Evolutionary conservation across 345 rosid species (phyloP).

Genomic region (Pseudoturritis turrita): DNA sequence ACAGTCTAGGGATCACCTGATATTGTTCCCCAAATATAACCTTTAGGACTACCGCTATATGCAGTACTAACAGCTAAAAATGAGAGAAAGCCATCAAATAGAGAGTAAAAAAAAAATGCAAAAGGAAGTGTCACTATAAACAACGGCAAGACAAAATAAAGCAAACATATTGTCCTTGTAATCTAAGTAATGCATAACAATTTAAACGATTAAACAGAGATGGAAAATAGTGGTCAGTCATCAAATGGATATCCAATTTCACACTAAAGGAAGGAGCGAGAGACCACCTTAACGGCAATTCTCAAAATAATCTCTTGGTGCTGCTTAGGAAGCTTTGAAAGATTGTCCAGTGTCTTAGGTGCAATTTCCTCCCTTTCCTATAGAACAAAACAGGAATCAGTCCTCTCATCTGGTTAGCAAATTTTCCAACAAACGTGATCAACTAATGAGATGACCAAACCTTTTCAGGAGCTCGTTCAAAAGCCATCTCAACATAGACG

Average conservation of each 20-base stretch:
- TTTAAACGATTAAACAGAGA: background rate
- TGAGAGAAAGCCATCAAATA: background rate
- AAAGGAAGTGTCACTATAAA: background rate
- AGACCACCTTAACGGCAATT: constrained; percentile 57
- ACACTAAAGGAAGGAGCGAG: constrained; percentile 7
- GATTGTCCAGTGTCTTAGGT: constrained; percentile 53
- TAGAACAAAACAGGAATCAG: constrained; percentile 1
- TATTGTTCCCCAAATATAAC: constrained; percentile 1
- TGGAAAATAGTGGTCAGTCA: background rate
- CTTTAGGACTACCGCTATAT: background rate
- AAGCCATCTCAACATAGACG: constrained; percentile 94
- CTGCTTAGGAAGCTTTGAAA: constrained; percentile 73
- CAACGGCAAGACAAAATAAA: background rate
- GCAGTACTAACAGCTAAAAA: constrained; percentile 2
- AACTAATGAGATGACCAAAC: constrained; percentile 23
- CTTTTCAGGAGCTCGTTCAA: constrained; percentile 63
- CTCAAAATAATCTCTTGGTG: constrained; percentile 85
- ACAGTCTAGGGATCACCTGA: background rate
- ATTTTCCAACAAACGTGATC: background rate
- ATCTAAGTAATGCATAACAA: constrained; percentile 5
- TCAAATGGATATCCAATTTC: background rate
- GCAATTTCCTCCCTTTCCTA: constrained; percentile 85
- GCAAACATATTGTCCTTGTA: background rate
- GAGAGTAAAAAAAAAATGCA: background rate
- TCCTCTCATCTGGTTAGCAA: background rate